Base-by-base conservation (phyloP, 352 stramenopile species). In the Globisporangium cystogenes region DNA sequence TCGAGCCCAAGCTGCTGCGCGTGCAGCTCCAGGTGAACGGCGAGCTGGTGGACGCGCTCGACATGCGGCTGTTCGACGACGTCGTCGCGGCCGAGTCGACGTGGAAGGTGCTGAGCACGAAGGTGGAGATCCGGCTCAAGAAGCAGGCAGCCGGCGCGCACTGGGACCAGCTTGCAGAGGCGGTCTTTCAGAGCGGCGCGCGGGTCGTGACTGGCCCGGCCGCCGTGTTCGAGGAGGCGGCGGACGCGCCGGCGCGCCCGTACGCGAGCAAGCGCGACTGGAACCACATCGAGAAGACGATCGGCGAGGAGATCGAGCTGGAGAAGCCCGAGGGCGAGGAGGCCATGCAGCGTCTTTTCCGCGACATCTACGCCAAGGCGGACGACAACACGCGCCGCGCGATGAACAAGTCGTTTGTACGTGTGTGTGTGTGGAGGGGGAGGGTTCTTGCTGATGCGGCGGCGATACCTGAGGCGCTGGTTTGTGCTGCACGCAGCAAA, bases 391-490 rank as follows among this genome's bases (percentile, higher is more conserved):
- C 90, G 54, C 77, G 87, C 39, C 82, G 87, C 18, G 90, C 90
- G 35, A 97, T 97, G 90, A 95, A 95, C 74, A 97, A 97, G 72
- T 95, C 81, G 16, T 97, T 96, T 57, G 81, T 94, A 72, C 53
- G 79, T 55, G 23, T 43, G 60, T 43, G 57, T 42, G 7, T 6
- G 11, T 27, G 15, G 4, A 35, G 14, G 33, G n/a, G 48, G 16
- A 53, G 15, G n/a, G 1, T 37, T 27, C 14, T 12, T 55, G 24
- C 5, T 26, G 7, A 7, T 56, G 52, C 5, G 29, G n/a, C n/a
- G n/a, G n/a, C n/a, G n/a, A n/a, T n/a, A n/a, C n/a, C 31, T 10
- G 31, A 36, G 1, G 31, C 31, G 31, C 31, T 36, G 7, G 31
- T 24, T 6, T 51, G 16, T 53, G 44, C 39, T 33, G 26, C 14